phyloP scores from a whole-genome alignment of 495 filamentous ascomycete species.

The Penicillium turbatum region DNA sequence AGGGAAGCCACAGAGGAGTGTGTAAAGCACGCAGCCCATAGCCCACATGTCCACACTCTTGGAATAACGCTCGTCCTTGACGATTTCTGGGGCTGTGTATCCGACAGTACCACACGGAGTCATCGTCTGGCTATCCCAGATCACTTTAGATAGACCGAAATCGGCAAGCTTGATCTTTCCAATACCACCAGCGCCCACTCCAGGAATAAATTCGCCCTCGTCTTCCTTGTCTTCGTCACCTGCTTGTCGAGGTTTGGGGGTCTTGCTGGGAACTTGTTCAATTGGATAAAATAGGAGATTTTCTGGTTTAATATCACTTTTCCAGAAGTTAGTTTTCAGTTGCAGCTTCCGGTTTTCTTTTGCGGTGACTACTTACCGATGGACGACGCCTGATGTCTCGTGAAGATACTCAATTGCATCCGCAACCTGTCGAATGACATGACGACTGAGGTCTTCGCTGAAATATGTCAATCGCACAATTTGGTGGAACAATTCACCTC shows the following conservation, averaged over 20 bases:
- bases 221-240: conserved; percentile 98
- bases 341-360: no score
- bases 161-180: conserved; percentile 96
- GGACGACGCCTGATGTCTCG: conserved; percentile 90
- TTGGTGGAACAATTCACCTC: conserved; percentile 96
- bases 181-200: conserved; percentile 86
- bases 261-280: conserved; percentile 72
- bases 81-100: conserved; percentile 98
- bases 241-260: conserved; percentile 68
- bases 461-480: conserved; percentile 98
- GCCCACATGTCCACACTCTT: conserved; percentile 99
- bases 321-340: no score
- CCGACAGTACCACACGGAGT: conserved; percentile 97
- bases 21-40: conserved; percentile 93
- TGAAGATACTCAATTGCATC: conserved; percentile 92
- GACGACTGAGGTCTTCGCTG: conserved; percentile 89
- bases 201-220: conserved; percentile 86
- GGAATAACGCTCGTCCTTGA: conserved; percentile 97
- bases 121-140: conserved; percentile 99
- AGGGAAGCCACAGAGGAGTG: conserved; percentile 92
- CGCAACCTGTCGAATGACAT: conserved; percentile 92
- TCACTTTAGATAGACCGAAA: conserved; percentile 94
- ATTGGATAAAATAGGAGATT: conserved; percentile 91
- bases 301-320: conserved; percentile 96
- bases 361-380: conserved; percentile 64